A percentile compares a stretch with the other conserved stretches of the same genome.
Conservation (phyloP, 2,329 filamentous ascomycete genomes). For the Monosporascus sp. region DNA sequence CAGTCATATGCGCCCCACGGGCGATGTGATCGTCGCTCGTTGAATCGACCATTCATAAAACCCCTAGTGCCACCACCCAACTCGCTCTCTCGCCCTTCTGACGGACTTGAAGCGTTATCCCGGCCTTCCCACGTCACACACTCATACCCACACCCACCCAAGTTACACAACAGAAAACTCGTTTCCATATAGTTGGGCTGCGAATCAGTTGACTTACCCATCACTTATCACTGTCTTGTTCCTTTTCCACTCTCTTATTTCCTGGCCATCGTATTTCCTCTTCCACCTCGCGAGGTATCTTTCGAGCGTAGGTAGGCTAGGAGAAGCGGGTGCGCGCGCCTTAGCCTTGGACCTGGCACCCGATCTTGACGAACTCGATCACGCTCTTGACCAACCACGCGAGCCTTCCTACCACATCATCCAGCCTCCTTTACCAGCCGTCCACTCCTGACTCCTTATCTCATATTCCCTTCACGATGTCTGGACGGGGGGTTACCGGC, state of each 20-base stretch:
- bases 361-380: too few species aligned
- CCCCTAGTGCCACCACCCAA: background rate
- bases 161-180: background rate
- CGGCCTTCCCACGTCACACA: background rate
- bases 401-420: background rate
- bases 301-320: background rate
- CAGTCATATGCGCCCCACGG: background rate
- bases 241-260: background rate
- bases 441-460: background rate
- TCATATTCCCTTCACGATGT: constrained; percentile 15
- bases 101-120: background rate
- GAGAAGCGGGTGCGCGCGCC: background rate
- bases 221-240: background rate
- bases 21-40: background rate
- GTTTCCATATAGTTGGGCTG: background rate
- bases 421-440: background rate
- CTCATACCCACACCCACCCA: background rate
- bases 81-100: background rate
- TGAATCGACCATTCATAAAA: background rate
- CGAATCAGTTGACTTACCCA: background rate
- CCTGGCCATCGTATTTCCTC: background rate
- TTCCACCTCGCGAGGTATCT: background rate
- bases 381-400: background rate
- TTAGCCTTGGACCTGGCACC: too few species aligned
- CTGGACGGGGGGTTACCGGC: constrained; percentile 19